Evolutionary conservation across 352 stramenopile species (phyloP), one percentile per base, ranked within the genome.

Genomic region (Phytophthora ohioensis): DNA sequence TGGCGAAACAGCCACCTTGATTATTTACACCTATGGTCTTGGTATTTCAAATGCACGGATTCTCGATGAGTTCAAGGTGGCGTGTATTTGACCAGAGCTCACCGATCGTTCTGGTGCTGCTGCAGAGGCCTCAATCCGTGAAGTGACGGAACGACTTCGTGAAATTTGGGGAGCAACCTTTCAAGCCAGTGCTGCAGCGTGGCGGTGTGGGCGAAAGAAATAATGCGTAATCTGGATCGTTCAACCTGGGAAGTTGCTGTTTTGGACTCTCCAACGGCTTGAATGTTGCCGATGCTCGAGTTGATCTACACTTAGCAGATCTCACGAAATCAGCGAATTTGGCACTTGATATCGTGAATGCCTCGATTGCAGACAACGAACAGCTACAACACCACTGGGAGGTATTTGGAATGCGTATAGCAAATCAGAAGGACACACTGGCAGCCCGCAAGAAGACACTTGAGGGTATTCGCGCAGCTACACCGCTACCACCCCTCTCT

Each of bases 11-110:
- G 17, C 17, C 17, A 1, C 17, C 17, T 21, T 21, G 17, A 21
- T 21, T 0, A 54, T 67, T 4, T 60, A 60, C 31, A 48, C 45
- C 54, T 67, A 67, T 15, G 59, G 59, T 0, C 49, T 58, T n/a
- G 59, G 59, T 30, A 59, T 67, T 54, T 30, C 59, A 17, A 67
- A 59, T 47, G 59, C 36, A 17, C 36, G 58, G 17, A 38, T 31
- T 4, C 41, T 55, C 9, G 59, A 67, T n/a, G 59, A 58, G 49
- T 67, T 60, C 31, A 59, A 36, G 49, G 17, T 54, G 31, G 38
- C 59, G 34, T 45, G 59, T 9, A 59, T 60, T 48, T 30, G 27
- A 32, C 59, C 48, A 30, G 21, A 54, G 31, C 48, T 55, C 41
- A 67, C 39, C 7, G 48, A 67, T 53, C 59, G 48, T 55, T 52